A percentile compares a stretch with the other conserved stretches of the same genome.
These are phyloP conservation scores for Fraxinus latifolia DNA, from an alignment of 305 asterid genomes.

Conservation along the genomic window DNA sequence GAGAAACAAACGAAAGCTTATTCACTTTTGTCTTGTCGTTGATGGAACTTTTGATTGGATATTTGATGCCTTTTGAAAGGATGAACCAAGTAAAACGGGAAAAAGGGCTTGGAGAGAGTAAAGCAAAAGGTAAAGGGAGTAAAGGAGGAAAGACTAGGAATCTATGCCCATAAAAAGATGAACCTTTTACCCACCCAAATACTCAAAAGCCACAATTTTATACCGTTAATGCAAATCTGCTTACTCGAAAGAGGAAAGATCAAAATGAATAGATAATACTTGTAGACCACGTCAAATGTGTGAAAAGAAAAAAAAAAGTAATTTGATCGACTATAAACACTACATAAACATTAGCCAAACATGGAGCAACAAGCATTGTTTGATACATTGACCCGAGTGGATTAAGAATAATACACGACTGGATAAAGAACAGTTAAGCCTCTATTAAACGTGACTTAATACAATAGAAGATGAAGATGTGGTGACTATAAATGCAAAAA, in stretches of 20 bases:
- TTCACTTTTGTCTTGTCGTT: neutral
- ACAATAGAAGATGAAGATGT: neutral
- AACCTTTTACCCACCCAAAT: neutral
- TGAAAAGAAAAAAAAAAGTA: neutral
- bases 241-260: neutral
- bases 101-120: neutral
- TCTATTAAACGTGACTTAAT: neutral
- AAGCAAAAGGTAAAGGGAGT: neutral
- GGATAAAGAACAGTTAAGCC: neutral
- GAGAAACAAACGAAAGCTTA: no score
- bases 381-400: neutral
- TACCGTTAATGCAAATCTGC: neutral
- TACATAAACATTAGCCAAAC: neutral
- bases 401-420: neutral
- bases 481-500: neutral
- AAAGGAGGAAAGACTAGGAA: neutral
- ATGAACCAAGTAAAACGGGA: neutral
- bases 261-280: neutral
- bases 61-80: neutral
- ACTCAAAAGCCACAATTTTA: neutral
- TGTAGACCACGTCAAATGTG: neutral
- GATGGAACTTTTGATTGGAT: neutral
- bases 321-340: neutral
- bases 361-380: neutral
- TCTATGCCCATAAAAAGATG: constrained; percentile 17